Evolutionary conservation across 208 protist species (phyloP), one percentile per base, ranked within the genome.

Genomic region (Trypanosoma avium): DNA sequence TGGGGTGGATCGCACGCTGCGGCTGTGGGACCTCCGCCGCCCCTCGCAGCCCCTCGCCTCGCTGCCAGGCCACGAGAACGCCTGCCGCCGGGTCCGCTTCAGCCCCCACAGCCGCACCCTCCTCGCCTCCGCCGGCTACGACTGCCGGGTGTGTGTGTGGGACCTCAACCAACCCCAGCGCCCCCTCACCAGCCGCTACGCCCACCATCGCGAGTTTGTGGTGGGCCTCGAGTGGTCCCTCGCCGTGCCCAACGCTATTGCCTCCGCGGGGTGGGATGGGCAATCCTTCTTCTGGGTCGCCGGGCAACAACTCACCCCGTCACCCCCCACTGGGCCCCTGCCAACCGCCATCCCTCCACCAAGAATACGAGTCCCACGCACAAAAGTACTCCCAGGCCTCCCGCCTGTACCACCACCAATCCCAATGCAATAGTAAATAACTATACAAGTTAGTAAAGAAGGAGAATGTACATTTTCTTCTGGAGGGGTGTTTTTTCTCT

Each of bases 161-260:
- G 88, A 97, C 63, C 77, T 94, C 32, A 78, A 80, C 61, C 77
- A 84, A 58, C 85, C 84, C 36, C 84, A 92, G 75, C 77, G 81
- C 9, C 91, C 91, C 43, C 77, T 97, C 52, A 56, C 71, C 3
- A 80, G 59, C 22, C 88, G 88, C 68, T 97, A 94, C 70, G 75
- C 85, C 67, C 91, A 94, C 22, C 91, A 97, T 62, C 77, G 85
- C 17, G 91, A 97, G 79, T 97, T 97, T 42, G 91, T 93, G 12
- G 78, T 92, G 13, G 91, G 91, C 6, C 75, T 93, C 21, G 84
- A 97, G 57, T 97, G 91, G 91, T 94, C 84, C 22, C 70, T 73
- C 35, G 78, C 73, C 29, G 69, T 68, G 15, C 85, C 88, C 7
- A 86, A 86, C 66, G 57, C 75, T 19, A 36, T 97, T 30, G 81